Conservation (phyloP, 208 protist species). For the Acanthamoeba royreba region DNA sequence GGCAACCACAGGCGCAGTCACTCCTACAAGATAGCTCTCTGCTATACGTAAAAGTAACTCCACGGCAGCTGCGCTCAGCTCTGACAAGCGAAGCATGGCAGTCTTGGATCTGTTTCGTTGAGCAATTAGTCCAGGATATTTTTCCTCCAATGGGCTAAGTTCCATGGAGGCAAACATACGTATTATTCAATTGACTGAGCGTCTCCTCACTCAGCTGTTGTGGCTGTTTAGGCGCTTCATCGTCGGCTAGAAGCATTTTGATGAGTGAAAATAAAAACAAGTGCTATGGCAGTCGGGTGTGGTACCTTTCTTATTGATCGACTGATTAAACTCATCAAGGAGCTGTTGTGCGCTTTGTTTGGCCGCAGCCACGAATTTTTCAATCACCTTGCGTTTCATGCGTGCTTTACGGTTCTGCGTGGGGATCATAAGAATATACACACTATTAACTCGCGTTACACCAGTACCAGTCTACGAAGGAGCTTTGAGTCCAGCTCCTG, state of each 20-base stretch:
- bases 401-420: not conserved
- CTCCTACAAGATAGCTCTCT: not conserved
- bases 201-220: too few species aligned
- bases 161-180: too few species aligned
- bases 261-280: too few species aligned
- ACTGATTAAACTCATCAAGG: too few species aligned
- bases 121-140: not conserved
- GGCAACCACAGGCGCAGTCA: not conserved
- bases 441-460: not conserved
- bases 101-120: not conserved
- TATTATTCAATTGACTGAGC: too few species aligned
- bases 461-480: not conserved
- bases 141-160: too few species aligned
- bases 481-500: not conserved
- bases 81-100: not conserved
- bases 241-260: too few species aligned
- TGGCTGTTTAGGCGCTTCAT: too few species aligned
- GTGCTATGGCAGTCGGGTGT: too few species aligned
- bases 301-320: too few species aligned
- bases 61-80: not conserved
- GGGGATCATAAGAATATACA: not conserved
- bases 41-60: not conserved
- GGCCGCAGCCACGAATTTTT: not conserved
- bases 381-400: not conserved
- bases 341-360: not conserved